phyloP scores from a whole-genome alignment of 2,329 filamentous ascomycete species.

The Talaromyces pinophilus region DNA sequence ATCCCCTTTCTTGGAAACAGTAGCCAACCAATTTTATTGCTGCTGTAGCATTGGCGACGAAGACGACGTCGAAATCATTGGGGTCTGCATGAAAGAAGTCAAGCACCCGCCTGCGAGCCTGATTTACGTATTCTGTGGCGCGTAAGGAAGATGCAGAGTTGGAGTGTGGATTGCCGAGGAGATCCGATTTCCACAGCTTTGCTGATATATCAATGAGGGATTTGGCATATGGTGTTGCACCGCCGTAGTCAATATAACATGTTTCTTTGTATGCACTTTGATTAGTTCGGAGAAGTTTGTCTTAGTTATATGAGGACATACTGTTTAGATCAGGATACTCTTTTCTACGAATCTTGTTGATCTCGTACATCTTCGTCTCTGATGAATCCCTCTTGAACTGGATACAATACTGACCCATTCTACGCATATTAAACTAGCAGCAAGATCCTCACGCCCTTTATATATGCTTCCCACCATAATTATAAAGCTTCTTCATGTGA shows the following conservation, averaged over 20 bases:
- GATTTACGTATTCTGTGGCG: conserved; percentile 72
- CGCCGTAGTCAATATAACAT: conserved; percentile 86
- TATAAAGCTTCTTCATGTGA: not conserved
- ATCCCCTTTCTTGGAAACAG: conserved; percentile 66
- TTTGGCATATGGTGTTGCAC: conserved; percentile 78
- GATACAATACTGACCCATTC: not conserved
- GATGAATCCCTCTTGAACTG: not conserved
- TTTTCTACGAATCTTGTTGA: conserved; percentile 18
- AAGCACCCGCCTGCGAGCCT: conserved; percentile 69
- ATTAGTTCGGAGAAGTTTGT: not conserved
- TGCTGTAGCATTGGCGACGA: conserved; percentile 88
- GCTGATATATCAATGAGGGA: conserved; percentile 79
- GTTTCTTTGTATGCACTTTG: conserved; percentile 12
- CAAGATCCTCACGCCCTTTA: not conserved
- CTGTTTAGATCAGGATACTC: conserved; percentile 20
- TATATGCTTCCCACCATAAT: not conserved
- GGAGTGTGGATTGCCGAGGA: conserved; percentile 92
- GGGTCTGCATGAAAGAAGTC: conserved; percentile 80
- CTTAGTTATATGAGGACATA: not conserved
- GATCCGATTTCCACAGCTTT: conserved; percentile 69
- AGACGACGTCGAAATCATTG: conserved; percentile 80
- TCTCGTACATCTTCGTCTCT: conserved; percentile 5
- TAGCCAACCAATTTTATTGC: conserved; percentile 85
- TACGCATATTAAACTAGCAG: not conserved
- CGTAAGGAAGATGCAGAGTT: conserved; percentile 77